Evolutionary conservation across 2,329 filamentous ascomycete species (phyloP).

Genomic region (Thielaviopsis ethacetica): DNA sequence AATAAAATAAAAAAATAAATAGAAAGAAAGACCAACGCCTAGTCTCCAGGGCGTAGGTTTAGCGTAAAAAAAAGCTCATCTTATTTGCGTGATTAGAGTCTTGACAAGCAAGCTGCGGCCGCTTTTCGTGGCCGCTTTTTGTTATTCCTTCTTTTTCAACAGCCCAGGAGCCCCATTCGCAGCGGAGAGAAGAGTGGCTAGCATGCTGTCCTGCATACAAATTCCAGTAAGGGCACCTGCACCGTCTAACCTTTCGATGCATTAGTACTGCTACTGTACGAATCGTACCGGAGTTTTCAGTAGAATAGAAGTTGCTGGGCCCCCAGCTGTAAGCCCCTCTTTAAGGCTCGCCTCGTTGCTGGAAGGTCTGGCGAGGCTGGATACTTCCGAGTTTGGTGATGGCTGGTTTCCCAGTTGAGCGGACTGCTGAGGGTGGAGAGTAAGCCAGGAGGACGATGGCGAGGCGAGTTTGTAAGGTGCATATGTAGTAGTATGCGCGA

Average conservation of each 20-base stretch:
- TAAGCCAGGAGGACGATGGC: not conserved
- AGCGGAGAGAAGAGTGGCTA: not conserved
- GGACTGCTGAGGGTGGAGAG: not conserved
- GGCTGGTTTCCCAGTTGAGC: not conserved
- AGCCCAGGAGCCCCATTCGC: no score
- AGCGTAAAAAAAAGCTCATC: not conserved
- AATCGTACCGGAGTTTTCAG: not conserved
- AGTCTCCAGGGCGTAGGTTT: not conserved
- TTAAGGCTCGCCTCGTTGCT: not conserved
- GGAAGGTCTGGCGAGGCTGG: not conserved
- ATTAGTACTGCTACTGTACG: no score
- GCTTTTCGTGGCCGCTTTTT: not conserved
- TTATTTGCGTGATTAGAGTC: not conserved
- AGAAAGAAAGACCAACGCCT: not conserved
- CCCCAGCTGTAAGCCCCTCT: not conserved
- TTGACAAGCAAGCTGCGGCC: not conserved
- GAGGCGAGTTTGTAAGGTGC: not conserved
- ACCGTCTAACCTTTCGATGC: no score
- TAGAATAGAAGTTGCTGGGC: no score
- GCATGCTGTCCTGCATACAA: not conserved
- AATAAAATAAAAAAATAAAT: not conserved
- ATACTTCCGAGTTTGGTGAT: not conserved
- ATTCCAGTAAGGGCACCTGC: no score
- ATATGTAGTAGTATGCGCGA: not conserved
- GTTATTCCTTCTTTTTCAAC: not conserved